A percentile compares a stretch with the other conserved stretches of the same genome.
Evolutionary conservation across 495 filamentous ascomycete genomes (phyloP).

Genomic region (Penicillium goetzii): DNA sequence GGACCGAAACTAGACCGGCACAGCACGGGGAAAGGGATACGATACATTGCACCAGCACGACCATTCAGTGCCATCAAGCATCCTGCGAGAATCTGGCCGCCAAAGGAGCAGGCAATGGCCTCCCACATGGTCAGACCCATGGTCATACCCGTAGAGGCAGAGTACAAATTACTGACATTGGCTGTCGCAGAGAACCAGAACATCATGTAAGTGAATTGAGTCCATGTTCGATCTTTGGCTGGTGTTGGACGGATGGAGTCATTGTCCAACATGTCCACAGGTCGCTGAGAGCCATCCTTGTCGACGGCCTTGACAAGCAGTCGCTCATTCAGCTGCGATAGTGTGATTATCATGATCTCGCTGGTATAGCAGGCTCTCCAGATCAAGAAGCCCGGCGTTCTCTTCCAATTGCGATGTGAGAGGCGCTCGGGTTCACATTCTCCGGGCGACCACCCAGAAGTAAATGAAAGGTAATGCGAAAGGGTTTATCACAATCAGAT

Average conservation of each 20-base stretch:
- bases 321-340: conserved; percentile 18
- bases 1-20: conserved; percentile 41
- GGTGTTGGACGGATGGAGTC: conserved; percentile 42
- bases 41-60: conserved; percentile 44
- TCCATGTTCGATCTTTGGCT: conserved; percentile 40
- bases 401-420: background rate
- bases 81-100: conserved; percentile 29
- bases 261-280: conserved; percentile 19
- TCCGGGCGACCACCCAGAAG: background rate
- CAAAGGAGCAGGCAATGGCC: conserved; percentile 34
- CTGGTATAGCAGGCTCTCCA: background rate
- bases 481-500: background rate
- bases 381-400: background rate
- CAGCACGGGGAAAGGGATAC: conserved; percentile 42
- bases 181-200: conserved; percentile 49
- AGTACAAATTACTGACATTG: conserved; percentile 37
- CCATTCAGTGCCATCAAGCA: conserved; percentile 23
- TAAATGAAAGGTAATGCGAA: background rate
- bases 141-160: conserved; percentile 36
- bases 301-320: conserved; percentile 30
- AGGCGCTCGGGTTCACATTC: background rate
- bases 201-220: conserved; percentile 40
- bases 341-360: background rate
- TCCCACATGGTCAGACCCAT: conserved; percentile 46
- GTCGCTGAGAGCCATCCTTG: conserved; percentile 25